A percentile compares a stretch with the other conserved stretches of the same genome.
These are phyloP conservation scores for Juncus effusus DNA, from an alignment of 176 grass and related monocot species.

Conservation along the genomic window DNA sequence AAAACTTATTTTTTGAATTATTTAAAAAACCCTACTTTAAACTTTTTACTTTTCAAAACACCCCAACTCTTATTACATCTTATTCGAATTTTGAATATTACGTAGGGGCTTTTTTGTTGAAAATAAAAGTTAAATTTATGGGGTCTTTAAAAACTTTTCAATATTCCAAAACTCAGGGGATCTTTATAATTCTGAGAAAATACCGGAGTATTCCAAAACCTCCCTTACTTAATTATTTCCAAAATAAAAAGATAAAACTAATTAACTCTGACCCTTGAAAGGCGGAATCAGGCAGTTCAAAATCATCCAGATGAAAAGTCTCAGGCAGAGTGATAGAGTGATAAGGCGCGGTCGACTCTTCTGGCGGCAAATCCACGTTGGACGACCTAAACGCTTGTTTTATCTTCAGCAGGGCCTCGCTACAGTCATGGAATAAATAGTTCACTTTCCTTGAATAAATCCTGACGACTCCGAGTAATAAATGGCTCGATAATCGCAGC, in stretches of 20 bases:
- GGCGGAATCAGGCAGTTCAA: constrained; percentile 83
- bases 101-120: too few species aligned
- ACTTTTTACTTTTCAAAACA: too few species aligned
- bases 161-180: too few species aligned
- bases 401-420: constrained; percentile 96
- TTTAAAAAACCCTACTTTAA: too few species aligned
- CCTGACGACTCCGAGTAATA: constrained; percentile 93
- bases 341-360: constrained; percentile 98
- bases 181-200: not conserved
- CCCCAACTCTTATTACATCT: too few species aligned
- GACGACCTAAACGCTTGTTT: constrained; percentile 96
- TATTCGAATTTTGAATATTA: too few species aligned
- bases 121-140: too few species aligned
- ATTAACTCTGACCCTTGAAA: constrained; percentile 68
- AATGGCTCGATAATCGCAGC: constrained; percentile 96
- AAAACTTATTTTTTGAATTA: too few species aligned
- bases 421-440: constrained; percentile 99
- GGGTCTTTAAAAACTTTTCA: too few species aligned
- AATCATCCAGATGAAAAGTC: constrained; percentile 99
- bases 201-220: too few species aligned
- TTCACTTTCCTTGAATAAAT: constrained; percentile 99
- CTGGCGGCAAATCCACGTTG: constrained; percentile 91
- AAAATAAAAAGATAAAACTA: too few species aligned
- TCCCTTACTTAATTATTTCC: too few species aligned
- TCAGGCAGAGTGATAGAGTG: constrained; percentile 98